A percentile compares a stretch with the other conserved stretches of the same genome.
These are phyloP conservation scores for Phytophthora colocasiae DNA, from an alignment of 352 stramenopile species.

Conservation along the genomic window DNA sequence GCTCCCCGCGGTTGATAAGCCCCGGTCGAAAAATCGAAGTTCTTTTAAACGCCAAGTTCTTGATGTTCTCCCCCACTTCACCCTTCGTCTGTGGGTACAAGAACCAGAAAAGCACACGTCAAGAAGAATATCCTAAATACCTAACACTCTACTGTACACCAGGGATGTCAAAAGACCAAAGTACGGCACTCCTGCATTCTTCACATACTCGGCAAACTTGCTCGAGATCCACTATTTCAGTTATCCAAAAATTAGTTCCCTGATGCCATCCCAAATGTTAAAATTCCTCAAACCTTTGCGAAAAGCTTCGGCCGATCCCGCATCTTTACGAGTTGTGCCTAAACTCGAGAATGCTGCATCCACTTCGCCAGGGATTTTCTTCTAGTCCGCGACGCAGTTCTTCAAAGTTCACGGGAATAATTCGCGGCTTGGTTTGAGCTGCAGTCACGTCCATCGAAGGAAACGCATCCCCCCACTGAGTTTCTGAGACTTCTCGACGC, in stretches of 20 bases:
- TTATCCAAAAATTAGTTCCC: constrained; percentile 7
- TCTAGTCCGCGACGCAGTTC: constrained; percentile 43
- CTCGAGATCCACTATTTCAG: constrained; percentile 61
- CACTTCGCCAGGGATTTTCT: constrained; percentile 39
- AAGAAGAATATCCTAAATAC: not conserved
- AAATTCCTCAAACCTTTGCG: constrained; percentile 47
- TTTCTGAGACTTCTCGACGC: constrained; percentile 60
- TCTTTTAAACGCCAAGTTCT: constrained; percentile 55
- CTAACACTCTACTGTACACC: no score
- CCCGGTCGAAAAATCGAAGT: constrained; percentile 70
- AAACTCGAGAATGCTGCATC: constrained; percentile 73
- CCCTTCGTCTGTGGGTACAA: constrained; percentile 80
- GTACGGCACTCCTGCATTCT: constrained; percentile 53
- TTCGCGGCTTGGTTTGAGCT: constrained; percentile 58
- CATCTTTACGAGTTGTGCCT: constrained; percentile 75
- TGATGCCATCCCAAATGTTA: not conserved
- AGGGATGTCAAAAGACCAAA: constrained; percentile 64
- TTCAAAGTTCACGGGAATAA: constrained; percentile 64
- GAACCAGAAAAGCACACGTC: constrained; percentile 49
- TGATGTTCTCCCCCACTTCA: constrained; percentile 68
- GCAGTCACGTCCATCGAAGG: constrained; percentile 46
- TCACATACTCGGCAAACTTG: constrained; percentile 58
- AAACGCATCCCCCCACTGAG: constrained; percentile 50
- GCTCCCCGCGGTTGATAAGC: constrained; percentile 59
- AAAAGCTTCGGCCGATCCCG: constrained; percentile 65